Evolutionary conservation across 1,139 yeast genomes (phyloP).

Genomic region (Magnusiomyces suaveolens): DNA sequence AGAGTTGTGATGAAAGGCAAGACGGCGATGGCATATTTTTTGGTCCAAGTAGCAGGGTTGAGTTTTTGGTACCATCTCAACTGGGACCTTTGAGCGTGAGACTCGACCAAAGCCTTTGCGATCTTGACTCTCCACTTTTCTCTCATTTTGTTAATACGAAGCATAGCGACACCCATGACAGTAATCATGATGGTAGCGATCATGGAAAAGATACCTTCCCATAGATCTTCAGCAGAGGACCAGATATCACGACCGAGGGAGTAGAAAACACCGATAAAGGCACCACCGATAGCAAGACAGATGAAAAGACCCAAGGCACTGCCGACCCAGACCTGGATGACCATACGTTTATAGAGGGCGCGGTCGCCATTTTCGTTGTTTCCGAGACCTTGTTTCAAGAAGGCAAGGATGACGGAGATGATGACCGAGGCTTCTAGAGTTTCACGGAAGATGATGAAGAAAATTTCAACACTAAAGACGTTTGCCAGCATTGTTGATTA

Average conservation of each 20-base stretch:
- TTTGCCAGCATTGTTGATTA: no score
- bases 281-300: constrained; percentile 73
- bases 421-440: constrained; percentile 83
- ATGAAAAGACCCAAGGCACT: constrained; percentile 58
- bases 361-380: background rate
- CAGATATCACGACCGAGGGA: constrained; percentile 72
- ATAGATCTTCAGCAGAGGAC: constrained; percentile 78
- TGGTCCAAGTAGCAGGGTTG: constrained; percentile 35
- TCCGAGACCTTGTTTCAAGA: constrained; percentile 61
- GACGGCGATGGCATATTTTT: constrained; percentile 63
- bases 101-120: constrained; percentile 57
- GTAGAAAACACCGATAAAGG: constrained; percentile 78
- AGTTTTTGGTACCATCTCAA: constrained; percentile 23
- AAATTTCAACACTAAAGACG: constrained; percentile 40
- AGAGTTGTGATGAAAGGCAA: no score
- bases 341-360: constrained; percentile 47
- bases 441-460: constrained; percentile 84
- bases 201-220: constrained; percentile 84
- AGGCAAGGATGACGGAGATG: constrained; percentile 80
- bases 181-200: constrained; percentile 79
- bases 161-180: constrained; percentile 84
- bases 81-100: constrained; percentile 29
- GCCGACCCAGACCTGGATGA: constrained; percentile 74
- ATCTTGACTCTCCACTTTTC: constrained; percentile 88
- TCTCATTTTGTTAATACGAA: constrained; percentile 80